These are phyloP conservation scores for Sarocladiaceae sp. DNA, from an alignment of 2,329 filamentous ascomycete genomes.

Conservation along the genomic window DNA sequence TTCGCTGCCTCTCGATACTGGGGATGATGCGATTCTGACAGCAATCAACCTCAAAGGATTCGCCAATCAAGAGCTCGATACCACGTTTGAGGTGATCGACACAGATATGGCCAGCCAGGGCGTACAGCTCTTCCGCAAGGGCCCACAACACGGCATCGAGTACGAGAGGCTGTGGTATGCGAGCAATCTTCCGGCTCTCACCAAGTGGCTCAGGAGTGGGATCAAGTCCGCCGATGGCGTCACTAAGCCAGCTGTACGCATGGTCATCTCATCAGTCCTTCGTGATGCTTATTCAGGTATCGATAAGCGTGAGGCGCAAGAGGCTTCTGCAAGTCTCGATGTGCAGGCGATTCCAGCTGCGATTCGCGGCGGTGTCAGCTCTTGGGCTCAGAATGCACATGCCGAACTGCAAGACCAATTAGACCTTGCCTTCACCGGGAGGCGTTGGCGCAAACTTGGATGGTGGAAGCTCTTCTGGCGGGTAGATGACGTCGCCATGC, in stretches of 20 bases:
- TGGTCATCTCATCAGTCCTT: slow-evolving; percentile 65
- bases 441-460: slow-evolving; percentile 71
- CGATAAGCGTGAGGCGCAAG: slow-evolving; percentile 41
- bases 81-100: slow-evolving; percentile 58
- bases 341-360: background rate
- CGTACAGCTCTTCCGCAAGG: slow-evolving; percentile 63
- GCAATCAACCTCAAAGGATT: slow-evolving; percentile 55
- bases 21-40: slow-evolving; percentile 40
- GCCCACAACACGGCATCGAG: slow-evolving; percentile 62
- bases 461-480: slow-evolving; percentile 98
- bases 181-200: slow-evolving; percentile 63
- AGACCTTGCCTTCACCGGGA: slow-evolving; percentile 71
- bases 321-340: slow-evolving; percentile 16
- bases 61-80: slow-evolving; percentile 27
- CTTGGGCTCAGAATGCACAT: slow-evolving; percentile 78
- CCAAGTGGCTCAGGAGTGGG: slow-evolving; percentile 60
- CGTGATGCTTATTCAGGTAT: slow-evolving; percentile 46
- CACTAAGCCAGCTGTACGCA: slow-evolving; percentile 63
- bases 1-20: slow-evolving; percentile 35
- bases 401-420: slow-evolving; percentile 77
- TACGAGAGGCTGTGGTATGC: slow-evolving; percentile 73
- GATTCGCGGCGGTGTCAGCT: slow-evolving; percentile 41
- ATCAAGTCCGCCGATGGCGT: slow-evolving; percentile 32
- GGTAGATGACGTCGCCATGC: slow-evolving; percentile 84
- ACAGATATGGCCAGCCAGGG: slow-evolving; percentile 58